Evolutionary conservation across 1,284 basidiomycete genomes (phyloP).

Genomic region (Ustilago trichophora): DNA sequence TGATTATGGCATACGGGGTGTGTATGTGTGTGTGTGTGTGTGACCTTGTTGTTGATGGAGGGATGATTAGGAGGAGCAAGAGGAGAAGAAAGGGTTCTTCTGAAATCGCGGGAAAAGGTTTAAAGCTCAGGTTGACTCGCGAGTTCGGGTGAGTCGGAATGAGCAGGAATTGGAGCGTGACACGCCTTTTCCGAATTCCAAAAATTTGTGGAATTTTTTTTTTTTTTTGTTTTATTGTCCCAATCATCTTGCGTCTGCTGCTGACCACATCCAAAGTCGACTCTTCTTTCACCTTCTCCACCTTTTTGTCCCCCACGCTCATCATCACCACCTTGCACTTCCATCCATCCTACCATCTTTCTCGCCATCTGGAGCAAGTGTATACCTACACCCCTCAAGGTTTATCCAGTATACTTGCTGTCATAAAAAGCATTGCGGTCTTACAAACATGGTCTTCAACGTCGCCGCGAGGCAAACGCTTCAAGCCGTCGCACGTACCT

Average conservation of each 20-base stretch:
- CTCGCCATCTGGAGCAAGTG: too few relatives aligned
- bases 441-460: constrained; percentile 28
- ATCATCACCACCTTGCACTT: neutral
- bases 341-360: neutral
- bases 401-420: too few relatives aligned
- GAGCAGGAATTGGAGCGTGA: neutral
- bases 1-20: too few relatives aligned
- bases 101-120: neutral
- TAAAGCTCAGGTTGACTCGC: too few relatives aligned
- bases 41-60: too few relatives aligned
- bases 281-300: constrained; percentile 2
- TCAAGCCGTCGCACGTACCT: constrained; percentile 12
- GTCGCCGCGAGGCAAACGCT: constrained; percentile 26
- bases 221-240: neutral
- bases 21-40: too few relatives aligned
- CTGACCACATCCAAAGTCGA: constrained; percentile 1
- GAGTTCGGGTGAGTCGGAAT: constrained; percentile 5
- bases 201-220: neutral
- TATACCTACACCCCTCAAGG: too few relatives aligned
- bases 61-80: too few relatives aligned
- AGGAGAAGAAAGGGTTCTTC: neutral
- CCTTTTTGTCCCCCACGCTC: neutral
- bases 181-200: too few relatives aligned
- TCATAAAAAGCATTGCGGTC: too few relatives aligned
- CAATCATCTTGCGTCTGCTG: neutral